Percentiles rank a stretch among this genome's conserved stretches.
Evolutionary conservation across 2,329 filamentous ascomycete species (phyloP).

Genomic region (Boeremia lycopersici): DNA sequence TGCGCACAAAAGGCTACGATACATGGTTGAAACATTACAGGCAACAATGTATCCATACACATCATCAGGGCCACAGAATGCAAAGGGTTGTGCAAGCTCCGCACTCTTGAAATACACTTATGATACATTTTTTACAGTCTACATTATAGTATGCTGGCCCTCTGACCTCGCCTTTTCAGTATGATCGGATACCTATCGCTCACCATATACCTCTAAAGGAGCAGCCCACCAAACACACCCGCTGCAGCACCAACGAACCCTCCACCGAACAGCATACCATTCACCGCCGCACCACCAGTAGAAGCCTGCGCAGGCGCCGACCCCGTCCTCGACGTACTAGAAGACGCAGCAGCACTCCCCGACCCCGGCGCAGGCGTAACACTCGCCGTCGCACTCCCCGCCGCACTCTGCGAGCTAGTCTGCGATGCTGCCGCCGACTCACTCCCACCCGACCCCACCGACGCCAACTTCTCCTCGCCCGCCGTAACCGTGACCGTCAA

Average conservation of each 20-base stretch:
- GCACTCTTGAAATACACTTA: too few relatives aligned
- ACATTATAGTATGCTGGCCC: neutral
- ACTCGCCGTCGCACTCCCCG: neutral
- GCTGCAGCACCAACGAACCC: slow-evolving; percentile 18
- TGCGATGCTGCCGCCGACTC: slow-evolving; percentile 1
- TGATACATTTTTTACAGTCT: too few relatives aligned
- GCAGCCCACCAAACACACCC: slow-evolving; percentile 15
- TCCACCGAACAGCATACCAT: slow-evolving; percentile 11
- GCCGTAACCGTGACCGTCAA: slow-evolving; percentile 20
- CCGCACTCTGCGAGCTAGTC: slow-evolving; percentile 1
- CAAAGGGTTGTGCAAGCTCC: too few relatives aligned
- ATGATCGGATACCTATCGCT: neutral
- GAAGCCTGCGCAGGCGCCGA: slow-evolving; percentile 6
- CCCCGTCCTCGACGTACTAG: slow-evolving; percentile 5
- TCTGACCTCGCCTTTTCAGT: neutral
- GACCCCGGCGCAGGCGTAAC: slow-evolving; percentile 6
- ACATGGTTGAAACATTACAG: too few relatives aligned
- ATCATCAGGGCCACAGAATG: too few relatives aligned
- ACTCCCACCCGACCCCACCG: neutral
- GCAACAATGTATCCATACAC: too few relatives aligned
- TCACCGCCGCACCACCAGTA: slow-evolving; percentile 17
- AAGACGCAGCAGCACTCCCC: neutral
- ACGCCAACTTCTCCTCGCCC: slow-evolving; percentile 22
- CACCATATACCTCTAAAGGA: slow-evolving; percentile 8
- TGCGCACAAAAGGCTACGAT: too few relatives aligned